These are phyloP conservation scores for Logfia minima DNA, from an alignment of 129 eudicot genomes.

Conservation along the genomic window DNA sequence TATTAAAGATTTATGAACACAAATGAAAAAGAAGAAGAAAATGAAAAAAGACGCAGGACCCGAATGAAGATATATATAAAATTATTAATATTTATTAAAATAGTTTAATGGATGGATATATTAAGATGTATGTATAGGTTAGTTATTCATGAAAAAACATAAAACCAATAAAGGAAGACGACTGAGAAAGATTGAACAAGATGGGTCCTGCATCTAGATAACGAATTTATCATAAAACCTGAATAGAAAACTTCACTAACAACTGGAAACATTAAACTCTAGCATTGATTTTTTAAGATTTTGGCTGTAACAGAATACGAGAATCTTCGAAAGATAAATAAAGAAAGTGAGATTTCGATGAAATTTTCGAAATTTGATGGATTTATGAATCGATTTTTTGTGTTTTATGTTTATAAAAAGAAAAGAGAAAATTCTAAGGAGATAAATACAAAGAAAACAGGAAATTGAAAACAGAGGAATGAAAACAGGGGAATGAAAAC, in stretches of 20 bases:
- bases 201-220: slow-evolving; percentile 65
- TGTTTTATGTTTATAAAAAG: not conserved
- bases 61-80: not conserved
- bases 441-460: not conserved
- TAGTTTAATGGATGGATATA: not conserved
- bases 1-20: not conserved
- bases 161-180: slow-evolving; percentile 84
- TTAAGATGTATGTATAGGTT: not conserved
- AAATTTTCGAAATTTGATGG: not conserved
- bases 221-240: slow-evolving; percentile 64
- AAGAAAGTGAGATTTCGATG: not conserved
- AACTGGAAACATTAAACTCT: slow-evolving; percentile 55
- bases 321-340: not conserved
- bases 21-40: not conserved
- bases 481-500: slow-evolving; percentile 12
- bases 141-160: slow-evolving; percentile 60
- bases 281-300: slow-evolving; percentile 25
- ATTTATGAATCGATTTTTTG: slow-evolving; percentile 2
- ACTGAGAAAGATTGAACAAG: slow-evolving; percentile 86
- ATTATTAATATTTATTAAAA: not conserved
- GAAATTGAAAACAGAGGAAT: not conserved
- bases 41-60: slow-evolving; percentile 21
- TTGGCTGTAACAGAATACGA: not conserved
- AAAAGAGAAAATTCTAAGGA: not conserved
- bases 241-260: slow-evolving; percentile 57